Evolutionary conservation across 139 green algal species (phyloP), one percentile per base, ranked within the genome.

Genomic region (Diplosphaera chodatii): DNA sequence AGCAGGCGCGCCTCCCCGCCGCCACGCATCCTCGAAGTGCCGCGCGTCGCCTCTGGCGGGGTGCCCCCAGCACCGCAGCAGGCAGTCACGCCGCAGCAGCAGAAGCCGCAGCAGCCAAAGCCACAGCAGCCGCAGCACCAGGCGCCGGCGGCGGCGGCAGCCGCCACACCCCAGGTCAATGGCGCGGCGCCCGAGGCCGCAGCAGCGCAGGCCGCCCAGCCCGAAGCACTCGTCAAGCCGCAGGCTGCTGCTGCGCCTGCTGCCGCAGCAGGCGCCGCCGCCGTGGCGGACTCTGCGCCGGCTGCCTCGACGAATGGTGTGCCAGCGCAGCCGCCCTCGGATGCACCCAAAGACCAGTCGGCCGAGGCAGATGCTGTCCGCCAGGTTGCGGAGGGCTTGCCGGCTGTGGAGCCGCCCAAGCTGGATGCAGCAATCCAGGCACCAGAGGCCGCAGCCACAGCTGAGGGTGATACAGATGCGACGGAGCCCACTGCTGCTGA

Each of bases 41-140:
- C 40, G 0, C 67, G 69, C 10, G 40, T 25, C 1, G 32, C 48
- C 4, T 67, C 64, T 18, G 29, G 23, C 34, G 33, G 33, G 4
- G 4, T 15, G 21, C 33, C 66, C 0, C 22, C 29, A 1, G 25
- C 28, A 4, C 41, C 34, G 28, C 59, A 33, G 66, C 67, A 29
- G 72, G 40, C 10, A 67, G 70, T 70, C 66, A 20, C 37, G 40
- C 55, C 28, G 64, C 78, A 65, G 62, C 41, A 28, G 62, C 68
- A 56, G 66, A 64, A 66, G 55, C 22, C n/a, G 23, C 70, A 63
- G 55, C 62, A 41, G 22, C 55, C 40, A n/a, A 37, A 65, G 33
- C 59, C 40, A n/a, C 59, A 65, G 33, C 59, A 55, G 56, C 67
- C 56, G 70, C 40, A 59, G 27, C 70, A 27, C 34, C 63, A 32